Conservation (phyloP, 352 stramenopile genomes). For the Phytophthora cajani region DNA sequence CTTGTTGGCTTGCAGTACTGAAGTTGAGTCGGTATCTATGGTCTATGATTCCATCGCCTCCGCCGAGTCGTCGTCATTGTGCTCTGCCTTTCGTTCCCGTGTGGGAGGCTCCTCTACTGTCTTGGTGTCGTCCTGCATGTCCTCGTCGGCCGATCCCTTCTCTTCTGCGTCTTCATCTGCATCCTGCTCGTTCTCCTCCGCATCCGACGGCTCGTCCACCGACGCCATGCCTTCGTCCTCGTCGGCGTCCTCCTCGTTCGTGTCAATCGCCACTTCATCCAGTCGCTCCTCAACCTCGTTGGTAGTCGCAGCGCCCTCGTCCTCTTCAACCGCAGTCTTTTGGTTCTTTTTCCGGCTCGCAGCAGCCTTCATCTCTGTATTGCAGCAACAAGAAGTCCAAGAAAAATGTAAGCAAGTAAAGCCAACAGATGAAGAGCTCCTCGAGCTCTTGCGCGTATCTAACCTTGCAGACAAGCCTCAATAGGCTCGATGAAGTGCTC, state of each 20-base stretch:
- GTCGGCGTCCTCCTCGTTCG: slow-evolving; percentile 44
- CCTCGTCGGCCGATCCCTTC: slow-evolving; percentile 12
- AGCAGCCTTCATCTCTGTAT: slow-evolving; percentile 54
- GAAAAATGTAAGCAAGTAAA: background rate
- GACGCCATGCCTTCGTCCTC: slow-evolving; percentile 57
- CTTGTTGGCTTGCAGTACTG: slow-evolving; percentile 7
- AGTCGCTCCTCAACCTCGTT: slow-evolving; percentile 41
- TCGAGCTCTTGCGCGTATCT: background rate
- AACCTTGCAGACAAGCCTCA: slow-evolving; percentile 77
- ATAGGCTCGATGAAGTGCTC: slow-evolving; percentile 77
- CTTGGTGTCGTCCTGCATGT: slow-evolving; percentile 24
- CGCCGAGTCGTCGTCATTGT: slow-evolving; percentile 21
- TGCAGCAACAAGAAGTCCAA: slow-evolving; percentile 11
- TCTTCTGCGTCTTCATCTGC: slow-evolving; percentile 34
- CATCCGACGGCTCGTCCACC: slow-evolving; percentile 39
- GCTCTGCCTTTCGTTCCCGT: slow-evolving; percentile 23
- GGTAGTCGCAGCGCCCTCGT: slow-evolving; percentile 36
- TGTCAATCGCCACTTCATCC: slow-evolving; percentile 39
- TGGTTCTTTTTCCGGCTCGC: slow-evolving; percentile 43
- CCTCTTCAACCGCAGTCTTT: slow-evolving; percentile 24
- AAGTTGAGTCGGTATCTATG: slow-evolving; percentile 3
- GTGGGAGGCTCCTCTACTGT: slow-evolving; percentile 7
- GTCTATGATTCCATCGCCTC: slow-evolving; percentile 41
- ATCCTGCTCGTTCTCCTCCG: slow-evolving; percentile 26
- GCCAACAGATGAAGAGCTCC: background rate